These are phyloP conservation scores for Lentinula sp. DNA, from an alignment of 768 basidiomycete species.

Conservation along the genomic window DNA sequence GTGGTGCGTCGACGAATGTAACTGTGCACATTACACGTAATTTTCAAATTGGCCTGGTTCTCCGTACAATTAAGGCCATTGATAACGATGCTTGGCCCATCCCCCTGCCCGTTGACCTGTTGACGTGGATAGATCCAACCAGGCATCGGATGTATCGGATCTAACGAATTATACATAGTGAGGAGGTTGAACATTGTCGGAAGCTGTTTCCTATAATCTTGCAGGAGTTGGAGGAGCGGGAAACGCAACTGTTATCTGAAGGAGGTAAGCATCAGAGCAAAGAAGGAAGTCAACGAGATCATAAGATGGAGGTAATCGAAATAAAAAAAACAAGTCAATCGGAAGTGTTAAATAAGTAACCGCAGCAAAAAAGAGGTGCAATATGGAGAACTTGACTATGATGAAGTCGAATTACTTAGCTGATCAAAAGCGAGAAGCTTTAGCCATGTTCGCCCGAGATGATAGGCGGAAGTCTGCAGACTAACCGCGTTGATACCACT, in stretches of 20 bases:
- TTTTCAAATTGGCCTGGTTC: not conserved
- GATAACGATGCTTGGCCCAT: not conserved
- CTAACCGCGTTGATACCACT: not conserved
- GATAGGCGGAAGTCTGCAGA: not conserved
- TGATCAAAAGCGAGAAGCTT: not conserved
- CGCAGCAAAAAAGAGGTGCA: not conserved
- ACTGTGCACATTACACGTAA: not conserved
- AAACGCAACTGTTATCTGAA: not conserved
- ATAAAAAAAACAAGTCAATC: too few species aligned
- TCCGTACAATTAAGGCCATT: not conserved
- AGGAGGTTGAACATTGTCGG: not conserved
- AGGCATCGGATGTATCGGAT: not conserved
- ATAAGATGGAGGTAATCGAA: too few species aligned
- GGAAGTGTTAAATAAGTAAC: too few species aligned
- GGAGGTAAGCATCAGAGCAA: not conserved
- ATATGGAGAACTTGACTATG: not conserved
- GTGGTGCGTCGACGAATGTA: not conserved
- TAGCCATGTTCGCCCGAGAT: not conserved
- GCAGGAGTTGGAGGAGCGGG: not conserved
- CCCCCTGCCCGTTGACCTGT: not conserved
- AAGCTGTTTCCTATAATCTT: not conserved
- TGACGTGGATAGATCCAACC: not conserved
- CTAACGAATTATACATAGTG: not conserved
- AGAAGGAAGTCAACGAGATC: not conserved
- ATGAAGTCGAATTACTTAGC: not conserved